These are phyloP conservation scores for Tubosaeta sp. DNA, from an alignment of 768 basidiomycete species.

Conservation along the genomic window DNA sequence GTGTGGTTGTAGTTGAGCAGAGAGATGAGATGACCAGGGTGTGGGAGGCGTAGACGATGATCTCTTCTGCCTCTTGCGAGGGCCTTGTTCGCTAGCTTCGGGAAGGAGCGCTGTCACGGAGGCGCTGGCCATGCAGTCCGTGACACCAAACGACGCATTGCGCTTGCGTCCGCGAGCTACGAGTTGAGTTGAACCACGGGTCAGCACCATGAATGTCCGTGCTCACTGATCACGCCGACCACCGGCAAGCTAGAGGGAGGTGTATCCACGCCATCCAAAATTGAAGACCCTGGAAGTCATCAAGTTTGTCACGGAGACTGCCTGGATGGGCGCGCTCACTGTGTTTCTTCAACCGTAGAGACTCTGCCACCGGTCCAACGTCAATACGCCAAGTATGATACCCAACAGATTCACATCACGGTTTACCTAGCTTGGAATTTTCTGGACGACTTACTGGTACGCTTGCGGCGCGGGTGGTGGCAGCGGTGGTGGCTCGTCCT, in stretches of 20 bases:
- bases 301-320: neutral
- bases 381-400: constrained; percentile 6
- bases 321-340: constrained; percentile 9
- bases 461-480: constrained; percentile 10
- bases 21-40: constrained; percentile 7
- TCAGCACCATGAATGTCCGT: neutral
- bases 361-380: constrained; percentile 8
- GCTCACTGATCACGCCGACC: constrained; percentile 12
- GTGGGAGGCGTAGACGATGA: constrained; percentile 18
- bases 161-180: constrained; percentile 21
- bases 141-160: neutral
- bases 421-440: constrained; percentile 12
- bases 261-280: constrained; percentile 4
- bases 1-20: constrained; percentile 5
- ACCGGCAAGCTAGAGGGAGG: constrained; percentile 5
- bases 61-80: constrained; percentile 20
- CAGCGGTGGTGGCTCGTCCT: constrained; percentile 11
- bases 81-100: constrained; percentile 4
- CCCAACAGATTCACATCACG: neutral
- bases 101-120: constrained; percentile 1
- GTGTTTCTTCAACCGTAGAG: constrained; percentile 10
- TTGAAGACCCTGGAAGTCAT: constrained; percentile 8
- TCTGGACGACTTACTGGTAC: constrained; percentile 14
- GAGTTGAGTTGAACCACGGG: constrained; percentile 1
- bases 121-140: neutral